A percentile compares a stretch with the other conserved stretches of the same genome.
phyloP scores from a whole-genome alignment of 805 yeast genomes.

The Pichia thaimueangensis region DNA sequence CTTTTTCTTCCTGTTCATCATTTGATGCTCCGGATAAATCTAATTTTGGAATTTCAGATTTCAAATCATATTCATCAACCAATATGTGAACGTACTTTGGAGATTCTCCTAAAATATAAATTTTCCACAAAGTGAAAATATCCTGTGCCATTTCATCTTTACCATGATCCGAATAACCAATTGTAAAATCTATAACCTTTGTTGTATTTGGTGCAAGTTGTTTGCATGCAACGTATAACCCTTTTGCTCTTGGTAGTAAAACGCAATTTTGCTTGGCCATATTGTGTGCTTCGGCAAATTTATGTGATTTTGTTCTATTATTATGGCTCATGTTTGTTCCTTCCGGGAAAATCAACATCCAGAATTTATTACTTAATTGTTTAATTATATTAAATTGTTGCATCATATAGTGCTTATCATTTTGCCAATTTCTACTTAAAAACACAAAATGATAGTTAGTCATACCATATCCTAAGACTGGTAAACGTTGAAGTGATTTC shows the following conservation, averaged over 20 bases:
- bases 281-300: constrained; percentile 46
- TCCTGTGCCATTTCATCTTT: constrained; percentile 70
- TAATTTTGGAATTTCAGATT: constrained; percentile 25
- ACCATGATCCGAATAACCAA: constrained; percentile 70
- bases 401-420: constrained; percentile 56
- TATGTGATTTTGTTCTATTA: constrained; percentile 52
- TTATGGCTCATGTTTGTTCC: constrained; percentile 79
- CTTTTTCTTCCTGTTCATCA: constrained; percentile 34
- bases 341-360: constrained; percentile 82
- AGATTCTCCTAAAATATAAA: constrained; percentile 63
- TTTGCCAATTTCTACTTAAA: constrained; percentile 79
- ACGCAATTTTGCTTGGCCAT: constrained; percentile 43
- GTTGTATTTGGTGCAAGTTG: constrained; percentile 47
- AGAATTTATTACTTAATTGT: constrained; percentile 39
- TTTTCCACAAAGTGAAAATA: constrained; percentile 54
- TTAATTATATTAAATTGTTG: constrained; percentile 44
- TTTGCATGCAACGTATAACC: constrained; percentile 60
- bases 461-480: constrained; percentile 86
- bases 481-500: constrained; percentile 61
- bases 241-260: constrained; percentile 78
- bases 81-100: constrained; percentile 64
- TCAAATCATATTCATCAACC: constrained; percentile 49
- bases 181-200: constrained; percentile 72
- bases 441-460: constrained; percentile 68
- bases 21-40: constrained; percentile 37